Evolutionary conservation across 1,284 basidiomycete genomes (phyloP).

Genomic region (Melampsora occidentalis): DNA sequence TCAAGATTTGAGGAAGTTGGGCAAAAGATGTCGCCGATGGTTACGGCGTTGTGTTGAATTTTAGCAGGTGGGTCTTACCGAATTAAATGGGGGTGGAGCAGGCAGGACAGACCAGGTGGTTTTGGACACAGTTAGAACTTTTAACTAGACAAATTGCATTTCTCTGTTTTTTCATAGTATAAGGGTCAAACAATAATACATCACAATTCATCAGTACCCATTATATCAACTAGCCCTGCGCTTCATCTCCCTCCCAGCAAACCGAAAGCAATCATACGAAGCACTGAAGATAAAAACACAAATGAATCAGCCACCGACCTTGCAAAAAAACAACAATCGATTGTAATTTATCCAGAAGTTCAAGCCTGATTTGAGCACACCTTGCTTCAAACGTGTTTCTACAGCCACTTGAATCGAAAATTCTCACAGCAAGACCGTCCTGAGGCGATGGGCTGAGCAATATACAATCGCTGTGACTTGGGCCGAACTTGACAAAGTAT

Average conservation of each 20-base stretch:
- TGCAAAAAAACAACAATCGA: neutral
- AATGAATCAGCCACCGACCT: neutral
- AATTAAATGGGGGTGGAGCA: neutral
- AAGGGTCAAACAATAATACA: neutral
- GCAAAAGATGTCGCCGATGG: neutral
- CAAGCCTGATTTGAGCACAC: neutral
- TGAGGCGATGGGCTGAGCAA: no score
- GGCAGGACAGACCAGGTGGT: neutral
- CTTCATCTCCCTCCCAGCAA: neutral
- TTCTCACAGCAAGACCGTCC: no score
- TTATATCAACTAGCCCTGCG: neutral
- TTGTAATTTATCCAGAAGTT: neutral
- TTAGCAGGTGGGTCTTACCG: neutral
- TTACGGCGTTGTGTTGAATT: neutral
- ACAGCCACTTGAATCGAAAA: no score
- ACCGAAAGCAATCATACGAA: neutral
- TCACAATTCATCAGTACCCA: slow-evolving; percentile 2
- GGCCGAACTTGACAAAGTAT: no score
- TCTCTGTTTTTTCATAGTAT: neutral
- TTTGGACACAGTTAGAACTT: slow-evolving; percentile 4
- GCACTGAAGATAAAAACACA: neutral
- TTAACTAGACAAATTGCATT: slow-evolving; percentile 8
- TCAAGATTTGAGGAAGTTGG: no score
- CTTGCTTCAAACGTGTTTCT: neutral
- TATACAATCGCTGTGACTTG: no score